Base-by-base conservation (phyloP, 495 filamentous ascomycete species). In the Talaromyces ruber region DNA sequence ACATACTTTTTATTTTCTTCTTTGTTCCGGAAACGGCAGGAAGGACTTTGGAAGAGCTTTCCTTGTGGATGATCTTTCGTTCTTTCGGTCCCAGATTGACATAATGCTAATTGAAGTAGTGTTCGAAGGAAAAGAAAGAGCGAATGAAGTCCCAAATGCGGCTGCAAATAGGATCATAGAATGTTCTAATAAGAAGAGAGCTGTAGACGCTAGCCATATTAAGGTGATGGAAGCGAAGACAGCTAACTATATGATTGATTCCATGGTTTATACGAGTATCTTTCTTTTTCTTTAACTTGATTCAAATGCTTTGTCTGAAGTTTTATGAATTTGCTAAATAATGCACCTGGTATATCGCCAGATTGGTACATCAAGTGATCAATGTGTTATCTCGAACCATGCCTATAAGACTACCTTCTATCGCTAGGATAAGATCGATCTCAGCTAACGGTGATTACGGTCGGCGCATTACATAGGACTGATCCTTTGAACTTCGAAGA, bases 1-100 rank as follows among this genome's bases (percentile, higher is more conserved):
- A 88, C 62, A 71, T 82, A 16, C 55, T 72, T 18, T 83, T 87
- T 63, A 76, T 88, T 56, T 88, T 78, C 65, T 83, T 86, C 63
- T 77, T 88, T 65, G 87, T 85, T 72, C 85, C 84, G 5, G 85
- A 88, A 69, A 88, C 86, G 2, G 68, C 78, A 50, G 81, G 79
- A 12, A 73, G 84, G 12, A 88, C 84, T 1, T 71, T 88, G 14
- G 85, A 88, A 72, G 86, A 89, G 66, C 65, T 88, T 32, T 82
- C 85, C 86, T 70, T 65, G 82, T 85, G 79, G 75, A 82, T 77
- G 60, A 18, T 53, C 9, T 11, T 8, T 9, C 9, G 1, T 25
- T 3, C 51, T 12, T 5, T 7, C 21, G 8, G 2, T 25, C 12
- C 12, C 50, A 14, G 21, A 11, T 22, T 21, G 2, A 2, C 3